These are phyloP conservation scores for Nakazawaea anatomiae DNA, from an alignment of 805 yeast genomes.

Conservation along the genomic window DNA sequence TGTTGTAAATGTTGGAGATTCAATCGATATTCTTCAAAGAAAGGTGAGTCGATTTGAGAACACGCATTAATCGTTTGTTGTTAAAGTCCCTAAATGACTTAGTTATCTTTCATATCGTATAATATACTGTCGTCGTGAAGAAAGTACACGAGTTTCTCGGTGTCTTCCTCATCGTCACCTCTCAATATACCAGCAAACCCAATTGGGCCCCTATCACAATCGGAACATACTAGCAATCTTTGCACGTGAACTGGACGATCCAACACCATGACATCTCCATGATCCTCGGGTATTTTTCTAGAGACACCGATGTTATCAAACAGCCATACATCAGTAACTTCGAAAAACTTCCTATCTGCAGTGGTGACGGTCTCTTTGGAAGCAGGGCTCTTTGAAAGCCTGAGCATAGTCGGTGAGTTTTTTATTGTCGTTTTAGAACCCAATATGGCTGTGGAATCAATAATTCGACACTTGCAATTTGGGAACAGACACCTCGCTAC, in stretches of 20 bases:
- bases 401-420: conserved; percentile 12
- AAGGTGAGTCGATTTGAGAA: conserved; percentile 7
- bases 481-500: conserved; percentile 8
- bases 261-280: conserved; percentile 14
- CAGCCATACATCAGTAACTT: conserved; percentile 63
- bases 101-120: conserved; percentile 22
- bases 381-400: conserved; percentile 19
- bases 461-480: conserved; percentile 6
- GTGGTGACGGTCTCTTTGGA: conserved; percentile 30
- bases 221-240: conserved; percentile 62
- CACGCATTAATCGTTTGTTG: no score
- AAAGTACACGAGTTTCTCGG: conserved; percentile 34
- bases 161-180: conserved; percentile 23
- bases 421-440: neutral
- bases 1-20: conserved; percentile 18
- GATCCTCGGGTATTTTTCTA: conserved; percentile 23
- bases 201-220: conserved; percentile 73
- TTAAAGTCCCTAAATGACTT: no score
- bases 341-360: conserved; percentile 21
- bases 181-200: conserved; percentile 52
- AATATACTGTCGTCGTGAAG: conserved; percentile 40
- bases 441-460: conserved; percentile 1
- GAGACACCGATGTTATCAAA: conserved; percentile 79
- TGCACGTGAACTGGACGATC: conserved; percentile 30
- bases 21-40: conserved; percentile 17